phyloP scores from a whole-genome alignment of 2,329 filamentous ascomycete species.

The Lizonia empirigonia region DNA sequence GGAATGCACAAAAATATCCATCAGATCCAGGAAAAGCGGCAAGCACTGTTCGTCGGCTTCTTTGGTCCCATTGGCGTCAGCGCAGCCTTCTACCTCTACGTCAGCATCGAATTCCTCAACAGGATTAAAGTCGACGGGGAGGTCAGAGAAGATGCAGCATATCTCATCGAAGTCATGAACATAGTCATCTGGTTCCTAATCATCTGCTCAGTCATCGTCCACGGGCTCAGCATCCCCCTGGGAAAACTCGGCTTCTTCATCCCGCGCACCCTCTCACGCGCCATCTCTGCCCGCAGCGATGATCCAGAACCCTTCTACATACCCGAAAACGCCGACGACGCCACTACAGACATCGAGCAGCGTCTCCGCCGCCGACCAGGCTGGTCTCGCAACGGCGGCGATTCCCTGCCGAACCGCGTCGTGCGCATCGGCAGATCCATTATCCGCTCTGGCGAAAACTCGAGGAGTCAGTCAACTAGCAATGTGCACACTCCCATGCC shows the following conservation, averaged over 20 bases:
- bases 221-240: constrained; percentile 80
- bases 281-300: constrained; percentile 33
- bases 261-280: constrained; percentile 66
- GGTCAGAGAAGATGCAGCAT: constrained; percentile 67
- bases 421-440: constrained; percentile 45
- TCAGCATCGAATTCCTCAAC: constrained; percentile 75
- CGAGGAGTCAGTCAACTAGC: constrained; percentile 12
- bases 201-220: constrained; percentile 82
- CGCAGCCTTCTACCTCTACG: constrained; percentile 86
- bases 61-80: constrained; percentile 93
- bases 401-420: constrained; percentile 36
- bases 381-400: constrained; percentile 25
- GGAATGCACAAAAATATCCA: constrained; percentile 75
- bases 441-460: constrained; percentile 31
- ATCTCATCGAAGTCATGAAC: constrained; percentile 68
- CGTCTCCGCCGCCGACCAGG: constrained; percentile 34
- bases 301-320: constrained; percentile 41
- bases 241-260: constrained; percentile 68
- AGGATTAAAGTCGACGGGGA: constrained; percentile 63
- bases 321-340: constrained; percentile 19
- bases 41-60: constrained; percentile 87
- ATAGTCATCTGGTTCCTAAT: constrained; percentile 86
- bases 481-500: constrained; percentile 15
- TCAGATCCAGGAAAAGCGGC: constrained; percentile 74
- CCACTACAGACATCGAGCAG: constrained; percentile 28